These are phyloP conservation scores for Globisporangium parvum DNA, from an alignment of 352 stramenopile species.

Conservation along the genomic window DNA sequence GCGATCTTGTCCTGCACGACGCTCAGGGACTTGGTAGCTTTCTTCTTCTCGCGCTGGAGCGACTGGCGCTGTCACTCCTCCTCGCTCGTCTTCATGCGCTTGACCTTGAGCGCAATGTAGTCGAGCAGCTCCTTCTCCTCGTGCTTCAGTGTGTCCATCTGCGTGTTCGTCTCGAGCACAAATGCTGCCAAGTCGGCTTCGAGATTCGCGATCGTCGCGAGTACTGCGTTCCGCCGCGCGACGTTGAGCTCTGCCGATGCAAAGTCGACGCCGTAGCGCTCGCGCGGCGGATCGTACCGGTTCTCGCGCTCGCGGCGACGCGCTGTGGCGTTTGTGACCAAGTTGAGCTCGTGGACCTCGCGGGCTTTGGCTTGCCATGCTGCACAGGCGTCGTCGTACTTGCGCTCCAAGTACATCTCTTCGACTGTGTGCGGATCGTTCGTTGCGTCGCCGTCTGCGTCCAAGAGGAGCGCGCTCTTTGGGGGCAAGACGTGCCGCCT, in stretches of 20 bases:
- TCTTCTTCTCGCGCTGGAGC: slow-evolving; percentile 78
- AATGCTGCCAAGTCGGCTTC: slow-evolving; percentile 56
- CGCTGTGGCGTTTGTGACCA: slow-evolving; percentile 25
- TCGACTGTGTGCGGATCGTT: slow-evolving; percentile 13
- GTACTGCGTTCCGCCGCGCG: slow-evolving; percentile 48
- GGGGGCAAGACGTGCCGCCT: slow-evolving; percentile 34
- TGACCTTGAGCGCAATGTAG: slow-evolving; percentile 71
- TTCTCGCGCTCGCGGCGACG: slow-evolving; percentile 28
- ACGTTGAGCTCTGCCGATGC: slow-evolving; percentile 55
- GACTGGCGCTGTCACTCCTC: slow-evolving; percentile 83
- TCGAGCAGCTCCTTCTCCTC: slow-evolving; percentile 67
- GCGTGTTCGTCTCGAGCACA: slow-evolving; percentile 51
- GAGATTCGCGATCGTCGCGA: slow-evolving; percentile 37
- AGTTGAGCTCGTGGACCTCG: slow-evolving; percentile 30
- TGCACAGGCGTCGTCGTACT: slow-evolving; percentile 43
- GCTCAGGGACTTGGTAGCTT: slow-evolving; percentile 54
- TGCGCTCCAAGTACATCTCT: slow-evolving; percentile 62
- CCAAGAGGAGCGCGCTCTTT: slow-evolving; percentile 7
- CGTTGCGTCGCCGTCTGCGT: slow-evolving; percentile 13
- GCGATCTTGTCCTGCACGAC: slow-evolving; percentile 47
- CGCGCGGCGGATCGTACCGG: slow-evolving; percentile 26
- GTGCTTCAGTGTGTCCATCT: slow-evolving; percentile 45
- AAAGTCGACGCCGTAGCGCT: slow-evolving; percentile 64
- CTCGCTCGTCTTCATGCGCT: slow-evolving; percentile 66
- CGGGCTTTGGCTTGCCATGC: slow-evolving; percentile 37